Conservation (phyloP, 1,284 basidiomycete genomes). For the Rhizoctonia solani region DNA sequence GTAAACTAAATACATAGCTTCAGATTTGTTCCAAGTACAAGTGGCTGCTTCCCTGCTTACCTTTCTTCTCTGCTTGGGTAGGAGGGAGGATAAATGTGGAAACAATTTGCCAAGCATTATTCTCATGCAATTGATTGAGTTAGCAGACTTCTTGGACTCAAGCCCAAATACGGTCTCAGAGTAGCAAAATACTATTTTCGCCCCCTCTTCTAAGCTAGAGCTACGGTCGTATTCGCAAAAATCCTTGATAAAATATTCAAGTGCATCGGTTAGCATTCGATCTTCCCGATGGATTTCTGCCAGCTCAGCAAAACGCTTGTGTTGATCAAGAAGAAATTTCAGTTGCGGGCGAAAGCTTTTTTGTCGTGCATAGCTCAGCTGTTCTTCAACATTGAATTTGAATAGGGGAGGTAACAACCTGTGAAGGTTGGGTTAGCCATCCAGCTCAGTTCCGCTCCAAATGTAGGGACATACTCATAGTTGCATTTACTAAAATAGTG, state of each 20-base stretch:
- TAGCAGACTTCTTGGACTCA: neutral
- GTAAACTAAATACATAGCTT: no score
- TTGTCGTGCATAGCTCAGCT: neutral
- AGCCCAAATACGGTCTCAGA: conserved; percentile 6
- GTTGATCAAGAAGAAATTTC: neutral
- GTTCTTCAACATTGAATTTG: neutral
- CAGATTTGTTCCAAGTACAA: no score
- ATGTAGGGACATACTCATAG: neutral
- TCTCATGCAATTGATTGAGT: neutral
- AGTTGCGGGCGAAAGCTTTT: neutral
- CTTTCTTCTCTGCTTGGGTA: neutral
- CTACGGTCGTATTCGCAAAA: neutral
- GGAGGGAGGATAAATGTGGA: neutral
- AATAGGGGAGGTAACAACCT: conserved; percentile 2
- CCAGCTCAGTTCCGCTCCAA: neutral
- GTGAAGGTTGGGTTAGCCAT: neutral
- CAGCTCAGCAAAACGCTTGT: conserved; percentile 1
- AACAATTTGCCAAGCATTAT: neutral
- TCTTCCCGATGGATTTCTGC: neutral
- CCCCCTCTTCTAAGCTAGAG: conserved; percentile 1
- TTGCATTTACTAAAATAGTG: neutral
- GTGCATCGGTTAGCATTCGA: neutral
- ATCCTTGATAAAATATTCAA: neutral
- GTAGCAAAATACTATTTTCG: neutral
- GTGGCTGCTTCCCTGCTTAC: neutral